Percentiles rank a stretch among this genome's conserved stretches.
phyloP scores from a whole-genome alignment of 2,329 filamentous ascomycete genomes.

The Amphichorda felina region DNA sequence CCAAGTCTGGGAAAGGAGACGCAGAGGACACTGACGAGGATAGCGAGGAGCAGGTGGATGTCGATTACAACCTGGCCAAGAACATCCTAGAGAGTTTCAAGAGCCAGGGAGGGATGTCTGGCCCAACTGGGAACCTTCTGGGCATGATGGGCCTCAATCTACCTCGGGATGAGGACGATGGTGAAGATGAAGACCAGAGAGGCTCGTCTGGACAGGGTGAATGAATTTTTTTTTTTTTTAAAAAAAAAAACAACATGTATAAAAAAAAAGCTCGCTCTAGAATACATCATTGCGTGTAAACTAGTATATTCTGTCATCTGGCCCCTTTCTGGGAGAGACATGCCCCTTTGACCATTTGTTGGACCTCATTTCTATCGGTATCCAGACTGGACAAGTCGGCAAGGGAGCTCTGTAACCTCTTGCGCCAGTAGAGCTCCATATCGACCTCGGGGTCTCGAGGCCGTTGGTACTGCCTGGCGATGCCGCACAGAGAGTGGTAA shows the following conservation, averaged over 20 bases:
- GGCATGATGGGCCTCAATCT: conserved; percentile 74
- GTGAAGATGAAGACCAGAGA: conserved; percentile 9
- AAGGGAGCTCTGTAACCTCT: not conserved
- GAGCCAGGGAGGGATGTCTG: conserved; percentile 72
- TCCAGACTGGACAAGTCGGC: not conserved
- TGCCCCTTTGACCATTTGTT: no score
- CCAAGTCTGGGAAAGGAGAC: conserved; percentile 3
- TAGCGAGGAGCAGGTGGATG: conserved; percentile 50
- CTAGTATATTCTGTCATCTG: no score
- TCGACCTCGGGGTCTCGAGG: not conserved
- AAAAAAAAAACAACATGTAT: not conserved
- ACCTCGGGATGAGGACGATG: conserved; percentile 64
- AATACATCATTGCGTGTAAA: no score
- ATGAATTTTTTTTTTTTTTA: no score
- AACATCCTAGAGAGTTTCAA: conserved; percentile 92
- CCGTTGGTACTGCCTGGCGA: not conserved
- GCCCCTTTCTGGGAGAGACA: no score
- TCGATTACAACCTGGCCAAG: conserved; percentile 79
- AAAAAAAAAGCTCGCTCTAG: no score
- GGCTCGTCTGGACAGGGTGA: not conserved
- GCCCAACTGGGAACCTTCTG: conserved; percentile 79
- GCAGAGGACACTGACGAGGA: conserved; percentile 35
- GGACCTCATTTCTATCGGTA: not conserved
- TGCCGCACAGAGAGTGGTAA: not conserved
- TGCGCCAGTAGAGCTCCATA: conserved; percentile 1